Conservation (phyloP, 768 basidiomycete species). For the Xerocomellus chrysenteron region DNA sequence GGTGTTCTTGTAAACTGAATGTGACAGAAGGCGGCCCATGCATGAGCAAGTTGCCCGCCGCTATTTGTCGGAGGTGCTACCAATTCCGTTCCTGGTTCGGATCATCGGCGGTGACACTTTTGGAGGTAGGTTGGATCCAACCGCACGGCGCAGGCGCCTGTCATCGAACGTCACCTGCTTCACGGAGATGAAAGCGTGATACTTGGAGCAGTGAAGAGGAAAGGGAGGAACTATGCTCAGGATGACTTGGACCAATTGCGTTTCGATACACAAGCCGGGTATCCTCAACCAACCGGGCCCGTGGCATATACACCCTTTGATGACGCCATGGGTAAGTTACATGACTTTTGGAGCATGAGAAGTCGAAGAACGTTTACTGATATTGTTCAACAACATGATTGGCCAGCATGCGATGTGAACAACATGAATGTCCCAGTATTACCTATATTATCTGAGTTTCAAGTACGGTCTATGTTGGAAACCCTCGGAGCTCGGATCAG, state of each 20-base stretch:
- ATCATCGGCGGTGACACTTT: background rate
- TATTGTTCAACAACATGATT: background rate
- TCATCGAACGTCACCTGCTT: background rate
- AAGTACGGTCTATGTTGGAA: background rate
- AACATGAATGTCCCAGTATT: background rate
- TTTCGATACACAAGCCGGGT: background rate
- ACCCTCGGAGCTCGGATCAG: background rate
- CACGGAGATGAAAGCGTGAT: background rate
- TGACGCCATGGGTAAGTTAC: background rate
- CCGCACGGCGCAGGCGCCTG: background rate
- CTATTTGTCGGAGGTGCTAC: background rate
- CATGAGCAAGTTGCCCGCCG: background rate
- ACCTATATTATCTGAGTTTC: background rate
- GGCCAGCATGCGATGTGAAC: background rate
- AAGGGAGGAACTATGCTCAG: background rate
- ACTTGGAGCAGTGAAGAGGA: background rate
- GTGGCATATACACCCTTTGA: background rate
- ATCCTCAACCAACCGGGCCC: background rate
- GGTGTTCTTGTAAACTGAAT: background rate
- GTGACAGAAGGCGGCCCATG: background rate
- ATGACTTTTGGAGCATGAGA: background rate
- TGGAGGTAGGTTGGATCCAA: background rate
- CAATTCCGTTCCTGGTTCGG: background rate
- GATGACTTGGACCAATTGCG: background rate
- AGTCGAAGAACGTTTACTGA: background rate